Conservation (phyloP, 1,284 basidiomycete genomes). For the Cutaneotrichosporon cavernicola region DNA sequence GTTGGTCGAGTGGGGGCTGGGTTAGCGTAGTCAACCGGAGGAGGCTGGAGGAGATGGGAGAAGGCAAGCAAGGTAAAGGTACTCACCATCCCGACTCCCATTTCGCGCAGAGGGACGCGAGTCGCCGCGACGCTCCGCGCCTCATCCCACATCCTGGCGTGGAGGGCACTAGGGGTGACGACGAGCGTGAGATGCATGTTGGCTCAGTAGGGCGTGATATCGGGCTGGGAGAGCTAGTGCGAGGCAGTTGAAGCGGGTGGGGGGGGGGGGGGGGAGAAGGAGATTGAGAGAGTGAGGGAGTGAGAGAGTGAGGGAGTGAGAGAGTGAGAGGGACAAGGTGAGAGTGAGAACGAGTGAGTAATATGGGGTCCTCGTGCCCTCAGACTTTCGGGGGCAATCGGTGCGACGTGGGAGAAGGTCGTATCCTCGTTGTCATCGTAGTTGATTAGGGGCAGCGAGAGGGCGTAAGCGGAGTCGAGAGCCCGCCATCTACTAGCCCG, state of each 20-base stretch:
- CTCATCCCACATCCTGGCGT: neutral
- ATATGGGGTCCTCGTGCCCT: no score
- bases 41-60: no score
- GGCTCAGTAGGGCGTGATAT: neutral
- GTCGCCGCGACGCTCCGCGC: neutral
- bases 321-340: no score
- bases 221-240: neutral
- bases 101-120: neutral
- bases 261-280: neutral
- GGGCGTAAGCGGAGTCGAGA: no score
- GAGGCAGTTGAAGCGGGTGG: neutral
- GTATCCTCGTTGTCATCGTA: no score
- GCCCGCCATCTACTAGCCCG: no score
- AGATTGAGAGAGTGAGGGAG: no score
- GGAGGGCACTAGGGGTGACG: neutral
- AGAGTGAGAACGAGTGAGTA: no score
- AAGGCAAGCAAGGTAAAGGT: neutral
- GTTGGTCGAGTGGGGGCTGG: neutral
- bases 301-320: no score
- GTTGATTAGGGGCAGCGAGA: no score
- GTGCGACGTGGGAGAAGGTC: no score
- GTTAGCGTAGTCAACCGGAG: neutral
- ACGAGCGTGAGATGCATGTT: conserved; percentile 9
- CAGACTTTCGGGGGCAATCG: no score
- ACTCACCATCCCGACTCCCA: neutral